Base-by-base conservation (phyloP, 1,284 basidiomycete species). In the Peniophora sp. region DNA sequence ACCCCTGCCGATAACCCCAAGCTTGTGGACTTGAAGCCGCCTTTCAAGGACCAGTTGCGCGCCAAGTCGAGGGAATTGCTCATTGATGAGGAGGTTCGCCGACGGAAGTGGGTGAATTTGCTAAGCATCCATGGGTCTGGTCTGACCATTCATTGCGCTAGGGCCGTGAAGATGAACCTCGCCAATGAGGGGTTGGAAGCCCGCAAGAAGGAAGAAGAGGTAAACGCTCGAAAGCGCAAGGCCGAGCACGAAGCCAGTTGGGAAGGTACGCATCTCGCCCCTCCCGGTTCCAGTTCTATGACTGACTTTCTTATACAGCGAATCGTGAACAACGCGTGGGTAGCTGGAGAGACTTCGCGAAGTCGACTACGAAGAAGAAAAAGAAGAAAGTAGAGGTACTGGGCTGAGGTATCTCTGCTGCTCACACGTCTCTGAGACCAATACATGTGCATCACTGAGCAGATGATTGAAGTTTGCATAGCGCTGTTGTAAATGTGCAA, bases 181-280 rank as follows among this genome's bases (percentile, higher is more conserved):
- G 89, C 89, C 2, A 92, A 92, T 58, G 89, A 92, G 65, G 89
- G 88, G 12, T 68, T 89, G 2, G 88, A 92, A 62, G 89, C 89
- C 9, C 75, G 80, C 58, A 88, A 85, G 72, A 91, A 91, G 64
- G 88, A 92, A 52, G 88, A 89, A 51, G 88, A 91, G 58, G 73
- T 85, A n/a, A 66, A 71, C 17, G 58, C 77, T 16, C 83, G 67
- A 70, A 92, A 92, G 65, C 77, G 88, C 52, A 92, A 91, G 61
- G 88, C 77, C 2, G 88, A 91, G 58, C 87, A 90, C 8, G 89
- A 91, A 56, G 85, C 81, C 55, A 69, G 65, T 17, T 92, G 88
- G 89, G 88, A 92, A 75, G 86, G 88, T 89, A 55, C 16, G 23
- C 45, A 19, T 9, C 35, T 22, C 17, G n/a, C n/a, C 10, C 16